Percentiles rank a stretch among this genome's conserved stretches.
Conservation (phyloP, 257 asterid genomes). For the Coffea eugenioides region DNA sequence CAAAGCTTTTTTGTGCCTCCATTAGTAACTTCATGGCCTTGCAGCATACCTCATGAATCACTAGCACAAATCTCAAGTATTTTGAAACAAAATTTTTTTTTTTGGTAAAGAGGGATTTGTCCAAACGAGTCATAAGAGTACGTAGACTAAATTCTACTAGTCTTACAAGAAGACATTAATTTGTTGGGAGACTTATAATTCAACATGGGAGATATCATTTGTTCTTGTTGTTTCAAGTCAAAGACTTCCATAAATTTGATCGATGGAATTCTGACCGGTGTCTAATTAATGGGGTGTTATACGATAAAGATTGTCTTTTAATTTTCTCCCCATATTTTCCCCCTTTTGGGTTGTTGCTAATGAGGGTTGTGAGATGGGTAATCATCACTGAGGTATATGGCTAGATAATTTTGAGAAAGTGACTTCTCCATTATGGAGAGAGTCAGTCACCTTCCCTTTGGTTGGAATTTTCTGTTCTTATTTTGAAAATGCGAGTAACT, state of each 20-base stretch:
- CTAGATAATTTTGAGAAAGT: slow-evolving; percentile 17
- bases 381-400: slow-evolving; percentile 8
- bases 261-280: background rate
- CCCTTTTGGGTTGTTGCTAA: background rate
- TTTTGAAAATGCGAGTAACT: background rate
- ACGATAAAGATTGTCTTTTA: background rate
- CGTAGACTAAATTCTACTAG: background rate
- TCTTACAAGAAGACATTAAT: background rate
- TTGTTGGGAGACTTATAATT: background rate
- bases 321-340: background rate
- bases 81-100: background rate
- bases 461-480: background rate
- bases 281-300: background rate
- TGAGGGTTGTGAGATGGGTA: slow-evolving; percentile 4
- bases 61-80: slow-evolving; percentile 11
- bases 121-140: background rate
- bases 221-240: background rate
- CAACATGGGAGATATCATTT: background rate
- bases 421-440: slow-evolving; percentile 6
- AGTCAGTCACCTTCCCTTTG: background rate
- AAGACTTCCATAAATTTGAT: background rate
- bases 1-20: slow-evolving; percentile 34
- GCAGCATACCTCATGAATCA: slow-evolving; percentile 37
- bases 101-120: background rate
- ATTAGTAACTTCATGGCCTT: slow-evolving; percentile 32